These are phyloP conservation scores for Colletotrichum sansevieriae DNA, from an alignment of 2,329 filamentous ascomycete species.

Conservation along the genomic window DNA sequence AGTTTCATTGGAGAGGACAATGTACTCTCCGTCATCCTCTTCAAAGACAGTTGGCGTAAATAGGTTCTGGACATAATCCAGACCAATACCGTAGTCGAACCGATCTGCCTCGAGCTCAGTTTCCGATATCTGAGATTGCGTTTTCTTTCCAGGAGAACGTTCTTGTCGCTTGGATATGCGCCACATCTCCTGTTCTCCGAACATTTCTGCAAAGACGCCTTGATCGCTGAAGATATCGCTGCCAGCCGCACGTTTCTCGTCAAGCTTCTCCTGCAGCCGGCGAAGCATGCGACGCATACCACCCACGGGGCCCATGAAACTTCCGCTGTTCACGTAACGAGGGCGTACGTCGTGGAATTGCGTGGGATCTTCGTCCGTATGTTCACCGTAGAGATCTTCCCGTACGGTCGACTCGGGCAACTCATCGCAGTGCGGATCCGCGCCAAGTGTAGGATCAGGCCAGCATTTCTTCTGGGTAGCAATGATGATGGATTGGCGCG, in stretches of 20 bases:
- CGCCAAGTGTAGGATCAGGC: constrained; percentile 40
- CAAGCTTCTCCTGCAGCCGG: constrained; percentile 45
- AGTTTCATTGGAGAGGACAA: constrained; percentile 41
- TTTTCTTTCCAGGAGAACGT: not conserved
- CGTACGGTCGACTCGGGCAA: constrained; percentile 45
- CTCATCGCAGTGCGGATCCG: constrained; percentile 45
- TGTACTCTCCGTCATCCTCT: constrained; percentile 46
- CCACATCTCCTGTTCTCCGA: constrained; percentile 47
- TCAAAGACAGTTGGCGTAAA: constrained; percentile 49
- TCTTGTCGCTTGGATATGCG: constrained; percentile 11
- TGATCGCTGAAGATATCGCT: constrained; percentile 48
- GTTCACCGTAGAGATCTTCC: constrained; percentile 44
- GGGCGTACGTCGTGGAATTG: constrained; percentile 45
- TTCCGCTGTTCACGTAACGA: constrained; percentile 49
- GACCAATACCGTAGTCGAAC: constrained; percentile 47
- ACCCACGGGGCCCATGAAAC: constrained; percentile 48
- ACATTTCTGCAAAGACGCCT: constrained; percentile 49
- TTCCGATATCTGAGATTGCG: not conserved
- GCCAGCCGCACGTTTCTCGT: constrained; percentile 36
- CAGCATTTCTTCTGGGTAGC: constrained; percentile 46
- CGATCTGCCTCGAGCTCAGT: constrained; percentile 1
- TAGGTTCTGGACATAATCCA: constrained; percentile 49
- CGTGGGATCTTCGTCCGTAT: constrained; percentile 42
- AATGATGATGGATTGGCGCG: constrained; percentile 46
- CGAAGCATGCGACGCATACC: constrained; percentile 46